Percentiles rank a stretch among this genome's conserved stretches.
phyloP scores from a whole-genome alignment of 1,284 basidiomycete species.

The Ustanciosporium gigantosporum region DNA sequence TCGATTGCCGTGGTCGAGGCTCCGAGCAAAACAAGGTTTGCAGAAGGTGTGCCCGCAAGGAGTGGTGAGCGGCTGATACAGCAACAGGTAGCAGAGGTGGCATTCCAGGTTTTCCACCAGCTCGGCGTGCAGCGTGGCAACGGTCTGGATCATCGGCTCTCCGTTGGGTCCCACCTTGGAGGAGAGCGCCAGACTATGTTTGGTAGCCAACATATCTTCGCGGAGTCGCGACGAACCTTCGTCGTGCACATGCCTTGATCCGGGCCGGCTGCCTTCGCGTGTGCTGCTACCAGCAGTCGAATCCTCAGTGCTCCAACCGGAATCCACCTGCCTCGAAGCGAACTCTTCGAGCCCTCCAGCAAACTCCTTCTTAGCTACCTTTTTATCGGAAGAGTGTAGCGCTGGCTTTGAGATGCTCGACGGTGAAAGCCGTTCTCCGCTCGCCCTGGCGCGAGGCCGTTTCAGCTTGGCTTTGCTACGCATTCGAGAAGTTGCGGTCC shows the following conservation, averaged over 20 bases:
- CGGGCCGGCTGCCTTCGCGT: not conserved
- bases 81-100: constrained; percentile 83
- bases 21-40: constrained; percentile 80
- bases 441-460: constrained; percentile 21
- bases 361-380: constrained; percentile 9
- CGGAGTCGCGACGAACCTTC: not conserved
- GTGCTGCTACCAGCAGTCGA: not conserved
- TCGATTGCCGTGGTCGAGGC: constrained; percentile 77
- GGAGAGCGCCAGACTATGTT: constrained; percentile 27
- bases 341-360: constrained; percentile 1
- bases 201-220: not conserved
- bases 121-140: constrained; percentile 62
- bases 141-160: constrained; percentile 35
- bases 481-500: constrained; percentile 1
- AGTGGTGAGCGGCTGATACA: constrained; percentile 85
- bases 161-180: constrained; percentile 14
- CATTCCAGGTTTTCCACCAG: constrained; percentile 77
- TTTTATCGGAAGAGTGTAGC: constrained; percentile 4
- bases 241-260: not conserved
- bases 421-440: no score
- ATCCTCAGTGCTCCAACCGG: constrained; percentile 30
- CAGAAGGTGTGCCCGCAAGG: constrained; percentile 96
- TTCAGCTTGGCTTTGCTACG: constrained; percentile 16
- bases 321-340: constrained; percentile 8
- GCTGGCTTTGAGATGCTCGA: constrained; percentile 8